A percentile compares a stretch with the other conserved stretches of the same genome.
Conservation (phyloP, 768 basidiomycete species). For the Suillus alpinus region DNA sequence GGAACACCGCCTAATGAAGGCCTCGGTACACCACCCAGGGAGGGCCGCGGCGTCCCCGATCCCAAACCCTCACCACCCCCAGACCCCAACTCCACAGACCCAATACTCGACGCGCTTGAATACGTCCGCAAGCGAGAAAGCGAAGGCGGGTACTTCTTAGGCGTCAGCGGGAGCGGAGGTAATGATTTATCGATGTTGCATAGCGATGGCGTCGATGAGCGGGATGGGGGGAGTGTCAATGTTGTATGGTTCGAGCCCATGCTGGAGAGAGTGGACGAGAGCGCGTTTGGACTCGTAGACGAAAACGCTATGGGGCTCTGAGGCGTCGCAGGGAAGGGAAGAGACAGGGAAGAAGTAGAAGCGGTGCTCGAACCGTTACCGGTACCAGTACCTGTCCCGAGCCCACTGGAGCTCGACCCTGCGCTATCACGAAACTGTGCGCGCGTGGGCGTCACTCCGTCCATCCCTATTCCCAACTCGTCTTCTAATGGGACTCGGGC, state of each 20-base stretch:
- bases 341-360: conserved; percentile 23
- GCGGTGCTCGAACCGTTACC: conserved; percentile 19
- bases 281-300: not conserved
- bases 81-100: conserved; percentile 16
- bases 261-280: not conserved
- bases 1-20: conserved; percentile 9
- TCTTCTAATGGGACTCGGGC: not conserved
- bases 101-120: conserved; percentile 24
- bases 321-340: conserved; percentile 28
- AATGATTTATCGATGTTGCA: conserved; percentile 30
- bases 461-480: not conserved
- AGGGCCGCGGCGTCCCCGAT: conserved; percentile 8
- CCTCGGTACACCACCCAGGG: conserved; percentile 11
- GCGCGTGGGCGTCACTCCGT: conserved; percentile 29
- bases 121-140: conserved; percentile 32
- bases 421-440: conserved; percentile 25
- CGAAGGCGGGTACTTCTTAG: conserved; percentile 18
- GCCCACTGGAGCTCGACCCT: conserved; percentile 20
- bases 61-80: conserved; percentile 3
- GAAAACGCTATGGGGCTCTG: conserved; percentile 16
- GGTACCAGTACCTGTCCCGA: not conserved
- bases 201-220: conserved; percentile 22
- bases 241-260: not conserved
- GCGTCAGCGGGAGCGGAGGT: conserved; percentile 26
- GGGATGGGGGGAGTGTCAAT: conserved; percentile 18